These are phyloP conservation scores for Cryptococcus floricola DNA, from an alignment of 1,284 basidiomycete genomes.

Conservation along the genomic window DNA sequence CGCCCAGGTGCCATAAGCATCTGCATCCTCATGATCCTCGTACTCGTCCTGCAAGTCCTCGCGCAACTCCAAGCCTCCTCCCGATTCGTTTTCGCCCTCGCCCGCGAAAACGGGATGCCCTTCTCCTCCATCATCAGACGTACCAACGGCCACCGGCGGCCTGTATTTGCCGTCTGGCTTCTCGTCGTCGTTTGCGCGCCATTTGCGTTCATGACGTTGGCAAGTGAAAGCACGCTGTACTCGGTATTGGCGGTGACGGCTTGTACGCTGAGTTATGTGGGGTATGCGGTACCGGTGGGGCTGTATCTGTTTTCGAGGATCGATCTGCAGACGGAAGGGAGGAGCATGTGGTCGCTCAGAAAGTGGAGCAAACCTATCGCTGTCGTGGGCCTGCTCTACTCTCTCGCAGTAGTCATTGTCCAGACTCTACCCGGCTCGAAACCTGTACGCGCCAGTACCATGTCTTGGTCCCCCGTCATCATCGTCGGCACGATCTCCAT, in stretches of 20 bases:
- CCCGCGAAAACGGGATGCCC: constrained; percentile 47
- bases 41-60: constrained; percentile 39
- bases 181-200: constrained; percentile 36
- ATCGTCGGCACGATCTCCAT: constrained; percentile 28
- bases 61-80: constrained; percentile 47
- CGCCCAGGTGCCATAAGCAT: constrained; percentile 32
- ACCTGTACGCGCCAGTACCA: constrained; percentile 34
- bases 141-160: constrained; percentile 37
- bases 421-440: constrained; percentile 34
- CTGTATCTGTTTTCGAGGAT: constrained; percentile 42
- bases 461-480: constrained; percentile 45
- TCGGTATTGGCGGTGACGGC: constrained; percentile 40
- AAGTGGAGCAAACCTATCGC: constrained; percentile 39
- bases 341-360: constrained; percentile 44
- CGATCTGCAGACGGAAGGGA: constrained; percentile 42
- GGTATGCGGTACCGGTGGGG: constrained; percentile 38
- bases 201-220: constrained; percentile 32
- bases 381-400: constrained; percentile 30
- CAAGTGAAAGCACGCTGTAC: constrained; percentile 22
- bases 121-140: constrained; percentile 38
- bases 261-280: constrained; percentile 36
- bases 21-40: constrained; percentile 32
- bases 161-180: constrained; percentile 42
- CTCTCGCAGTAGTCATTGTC: constrained; percentile 28
- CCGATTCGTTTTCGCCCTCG: constrained; percentile 46